These are phyloP conservation scores for Cucurbita ficifolia DNA, from an alignment of 306 rosid genomes.

Conservation along the genomic window DNA sequence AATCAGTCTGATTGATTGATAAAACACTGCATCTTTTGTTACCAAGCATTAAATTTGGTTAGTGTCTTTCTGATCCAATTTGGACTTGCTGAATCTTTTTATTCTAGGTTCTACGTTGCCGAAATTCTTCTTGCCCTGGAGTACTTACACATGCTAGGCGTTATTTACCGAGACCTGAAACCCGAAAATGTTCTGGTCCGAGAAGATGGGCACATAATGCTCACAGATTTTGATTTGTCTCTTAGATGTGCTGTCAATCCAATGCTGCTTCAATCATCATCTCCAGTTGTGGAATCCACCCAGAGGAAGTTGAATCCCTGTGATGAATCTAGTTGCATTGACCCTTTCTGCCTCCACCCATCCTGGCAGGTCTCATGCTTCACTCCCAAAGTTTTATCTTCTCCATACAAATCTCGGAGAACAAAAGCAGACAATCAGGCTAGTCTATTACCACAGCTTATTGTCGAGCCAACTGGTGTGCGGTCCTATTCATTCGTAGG, in stretches of 20 bases:
- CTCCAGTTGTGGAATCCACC: constrained; percentile 36
- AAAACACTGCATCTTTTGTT: neutral
- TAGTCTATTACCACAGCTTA: constrained; percentile 75
- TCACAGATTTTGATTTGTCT: constrained; percentile 88
- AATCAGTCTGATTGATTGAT: neutral
- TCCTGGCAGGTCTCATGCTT: constrained; percentile 96
- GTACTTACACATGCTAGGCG: constrained; percentile 95
- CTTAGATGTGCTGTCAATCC: constrained; percentile 78
- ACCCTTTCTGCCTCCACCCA: constrained; percentile 95
- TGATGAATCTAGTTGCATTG: constrained; percentile 70
- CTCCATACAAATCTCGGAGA: constrained; percentile 66
- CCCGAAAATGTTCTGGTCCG: constrained; percentile 88
- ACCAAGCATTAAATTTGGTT: neutral
- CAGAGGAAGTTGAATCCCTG: constrained; percentile 56
- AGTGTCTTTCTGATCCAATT: neutral
- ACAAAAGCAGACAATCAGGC: constrained; percentile 47
- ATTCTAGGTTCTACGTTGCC: constrained; percentile 75
- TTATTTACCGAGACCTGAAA: constrained; percentile 87
- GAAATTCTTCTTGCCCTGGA: constrained; percentile 92
- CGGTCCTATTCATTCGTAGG: constrained; percentile 94
- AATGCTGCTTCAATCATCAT: constrained; percentile 53
- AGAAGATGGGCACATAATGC: constrained; percentile 99
- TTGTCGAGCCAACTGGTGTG: constrained; percentile 77
- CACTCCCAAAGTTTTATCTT: constrained; percentile 59
- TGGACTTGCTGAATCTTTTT: constrained; percentile 6